A percentile compares a stretch with the other conserved stretches of the same genome.
phyloP scores from a whole-genome alignment of 1,284 basidiomycete species.

The Coriolopsis trogii region DNA sequence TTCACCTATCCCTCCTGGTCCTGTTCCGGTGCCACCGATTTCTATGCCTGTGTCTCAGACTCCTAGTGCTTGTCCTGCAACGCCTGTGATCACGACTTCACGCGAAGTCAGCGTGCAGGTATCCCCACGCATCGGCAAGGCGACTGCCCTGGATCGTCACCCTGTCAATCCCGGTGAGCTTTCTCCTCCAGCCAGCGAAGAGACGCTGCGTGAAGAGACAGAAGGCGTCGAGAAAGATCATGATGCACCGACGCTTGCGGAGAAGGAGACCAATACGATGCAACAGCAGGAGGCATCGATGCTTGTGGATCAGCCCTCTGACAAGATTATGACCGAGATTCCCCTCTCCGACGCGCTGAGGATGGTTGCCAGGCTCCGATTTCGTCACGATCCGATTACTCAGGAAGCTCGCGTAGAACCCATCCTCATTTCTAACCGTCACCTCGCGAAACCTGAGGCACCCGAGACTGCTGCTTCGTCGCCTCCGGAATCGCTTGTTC shows the following conservation, averaged over 20 bases:
- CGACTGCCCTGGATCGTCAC: constrained; percentile 3
- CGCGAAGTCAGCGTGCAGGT: constrained; percentile 8
- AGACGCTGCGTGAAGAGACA: constrained; percentile 20
- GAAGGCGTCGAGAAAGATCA: constrained; percentile 14
- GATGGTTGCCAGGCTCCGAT: constrained; percentile 60
- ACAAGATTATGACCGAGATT: constrained; percentile 17
- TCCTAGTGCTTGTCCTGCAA: not conserved
- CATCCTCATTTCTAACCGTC: constrained; percentile 60
- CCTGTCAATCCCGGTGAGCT: constrained; percentile 17
- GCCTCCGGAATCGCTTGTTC: constrained; percentile 43
- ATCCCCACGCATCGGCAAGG: constrained; percentile 1
- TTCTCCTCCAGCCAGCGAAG: constrained; percentile 21
- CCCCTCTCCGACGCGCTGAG: constrained; percentile 61
- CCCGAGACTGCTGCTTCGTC: constrained; percentile 15
- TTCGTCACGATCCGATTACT: constrained; percentile 60
- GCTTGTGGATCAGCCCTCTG: constrained; percentile 2
- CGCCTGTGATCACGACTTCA: not conserved
- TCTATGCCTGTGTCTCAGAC: too few relatives aligned
- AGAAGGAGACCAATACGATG: not conserved
- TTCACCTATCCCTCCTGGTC: too few relatives aligned
- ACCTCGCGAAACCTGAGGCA: constrained; percentile 39
- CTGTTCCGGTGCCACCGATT: too few relatives aligned
- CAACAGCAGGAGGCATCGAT: not conserved
- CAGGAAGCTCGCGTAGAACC: constrained; percentile 63
- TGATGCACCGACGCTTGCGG: not conserved